Conservation (phyloP, 75 land plant species). For the Isoetes taiwanensis region DNA sequence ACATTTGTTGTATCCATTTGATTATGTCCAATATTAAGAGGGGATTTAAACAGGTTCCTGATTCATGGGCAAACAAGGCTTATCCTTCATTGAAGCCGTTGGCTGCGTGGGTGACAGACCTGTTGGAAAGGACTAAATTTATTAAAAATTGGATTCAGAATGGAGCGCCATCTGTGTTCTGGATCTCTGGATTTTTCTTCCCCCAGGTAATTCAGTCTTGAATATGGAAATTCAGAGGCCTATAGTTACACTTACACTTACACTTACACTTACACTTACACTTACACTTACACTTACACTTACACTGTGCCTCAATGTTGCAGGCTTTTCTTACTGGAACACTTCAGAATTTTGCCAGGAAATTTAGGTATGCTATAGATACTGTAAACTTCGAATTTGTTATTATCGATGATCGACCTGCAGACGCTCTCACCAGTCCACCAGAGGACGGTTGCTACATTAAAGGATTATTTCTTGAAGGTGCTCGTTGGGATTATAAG, state of each 20-base stretch:
- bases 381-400: constrained; percentile 27
- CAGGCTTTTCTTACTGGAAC: constrained; percentile 34
- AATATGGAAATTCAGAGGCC: neutral
- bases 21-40: neutral
- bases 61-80: constrained; percentile 29
- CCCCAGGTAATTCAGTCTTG: constrained; percentile 17
- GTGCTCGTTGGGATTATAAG: constrained; percentile 25
- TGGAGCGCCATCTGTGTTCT: constrained; percentile 21
- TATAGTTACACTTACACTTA: neutral
- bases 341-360: constrained; percentile 29
- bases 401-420: constrained; percentile 7
- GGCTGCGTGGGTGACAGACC: constrained; percentile 24
- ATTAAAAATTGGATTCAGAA: constrained; percentile 19
- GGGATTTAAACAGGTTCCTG: constrained; percentile 19
- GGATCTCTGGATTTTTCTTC: constrained; percentile 33
- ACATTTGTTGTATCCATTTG: neutral
- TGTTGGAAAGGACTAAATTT: constrained; percentile 20
- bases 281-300: neutral
- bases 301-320: neutral
- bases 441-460: constrained; percentile 28
- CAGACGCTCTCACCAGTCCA: constrained; percentile 8
- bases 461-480: constrained; percentile 24
- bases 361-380: constrained; percentile 23
- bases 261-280: neutral
- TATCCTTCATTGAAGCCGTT: constrained; percentile 31